Conservation (phyloP, 2,329 filamentous ascomycete species). For the Blumeriella jaapii region DNA sequence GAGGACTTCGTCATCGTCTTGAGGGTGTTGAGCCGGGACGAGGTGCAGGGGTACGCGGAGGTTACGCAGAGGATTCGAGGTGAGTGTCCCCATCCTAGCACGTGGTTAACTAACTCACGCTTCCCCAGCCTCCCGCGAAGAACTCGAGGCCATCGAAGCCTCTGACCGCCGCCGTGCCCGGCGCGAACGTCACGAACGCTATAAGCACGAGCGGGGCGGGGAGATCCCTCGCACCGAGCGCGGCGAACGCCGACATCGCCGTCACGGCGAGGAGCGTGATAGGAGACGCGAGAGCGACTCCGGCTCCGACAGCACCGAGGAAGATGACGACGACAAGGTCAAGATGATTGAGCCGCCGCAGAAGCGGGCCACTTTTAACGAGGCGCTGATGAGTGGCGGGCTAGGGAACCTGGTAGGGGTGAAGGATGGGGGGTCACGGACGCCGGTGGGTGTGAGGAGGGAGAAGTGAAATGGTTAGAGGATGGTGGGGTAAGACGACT, state of each 20-base stretch:
- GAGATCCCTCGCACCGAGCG: constrained; percentile 10
- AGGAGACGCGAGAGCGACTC: constrained; percentile 12
- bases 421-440: too few species aligned
- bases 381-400: constrained; percentile 24
- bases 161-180: constrained; percentile 22
- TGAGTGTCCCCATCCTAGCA: constrained; percentile 33
- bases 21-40: constrained; percentile 73
- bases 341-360: constrained; percentile 23
- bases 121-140: constrained; percentile 23
- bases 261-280: constrained; percentile 13
- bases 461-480: too few species aligned
- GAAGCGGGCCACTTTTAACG: constrained; percentile 16
- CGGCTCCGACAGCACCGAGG: constrained; percentile 19
- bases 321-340: constrained; percentile 15
- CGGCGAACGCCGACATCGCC: constrained; percentile 13
- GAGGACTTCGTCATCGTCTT: constrained; percentile 90
- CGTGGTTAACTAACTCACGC: not conserved
- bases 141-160: constrained; percentile 20
- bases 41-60: constrained; percentile 78
- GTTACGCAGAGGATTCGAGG: constrained; percentile 74
- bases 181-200: constrained; percentile 25
- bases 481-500: too few species aligned
- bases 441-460: too few species aligned
- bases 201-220: constrained; percentile 22
- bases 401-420: constrained; percentile 14